These are phyloP conservation scores for Trichoderma sp. DNA, from an alignment of 2,329 filamentous ascomycete species.

Conservation along the genomic window DNA sequence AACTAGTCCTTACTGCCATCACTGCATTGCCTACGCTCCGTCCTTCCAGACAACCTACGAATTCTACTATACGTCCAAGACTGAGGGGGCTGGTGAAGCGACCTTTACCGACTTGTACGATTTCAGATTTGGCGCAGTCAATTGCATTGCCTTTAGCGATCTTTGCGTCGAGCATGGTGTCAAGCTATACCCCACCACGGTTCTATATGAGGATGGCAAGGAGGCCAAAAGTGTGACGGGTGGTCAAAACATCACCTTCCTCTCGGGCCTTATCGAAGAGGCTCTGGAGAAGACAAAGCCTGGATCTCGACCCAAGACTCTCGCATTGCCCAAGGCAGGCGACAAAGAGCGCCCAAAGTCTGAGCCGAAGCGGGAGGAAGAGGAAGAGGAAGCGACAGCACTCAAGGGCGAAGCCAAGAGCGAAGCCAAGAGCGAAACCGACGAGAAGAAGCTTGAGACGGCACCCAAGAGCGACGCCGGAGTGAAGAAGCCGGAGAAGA, in stretches of 20 bases:
- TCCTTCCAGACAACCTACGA: constrained; percentile 92
- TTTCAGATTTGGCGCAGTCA: constrained; percentile 80
- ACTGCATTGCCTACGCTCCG: constrained; percentile 78
- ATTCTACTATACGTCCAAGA: constrained; percentile 86
- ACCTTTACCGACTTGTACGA: constrained; percentile 79
- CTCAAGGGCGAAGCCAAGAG: too few relatives aligned
- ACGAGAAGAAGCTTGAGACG: not conserved
- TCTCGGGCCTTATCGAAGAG: constrained; percentile 72
- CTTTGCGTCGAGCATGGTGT: constrained; percentile 69
- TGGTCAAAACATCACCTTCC: constrained; percentile 59
- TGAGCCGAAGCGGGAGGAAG: constrained; percentile 8
- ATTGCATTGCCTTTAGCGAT: constrained; percentile 81
- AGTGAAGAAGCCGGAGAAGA: constrained; percentile 31
- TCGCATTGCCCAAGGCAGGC: constrained; percentile 69
- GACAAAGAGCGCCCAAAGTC: constrained; percentile 46
- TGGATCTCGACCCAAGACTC: constrained; percentile 67
- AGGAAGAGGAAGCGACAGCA: constrained; percentile 29
- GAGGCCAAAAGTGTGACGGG: constrained; percentile 62
- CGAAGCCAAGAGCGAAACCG: not conserved
- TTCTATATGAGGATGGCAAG: constrained; percentile 76
- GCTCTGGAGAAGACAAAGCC: constrained; percentile 75
- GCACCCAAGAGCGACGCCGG: constrained; percentile 23
- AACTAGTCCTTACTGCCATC: constrained; percentile 58
- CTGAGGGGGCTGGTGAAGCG: constrained; percentile 52
- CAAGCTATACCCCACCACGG: constrained; percentile 69